These are phyloP conservation scores for Botrytis sinoallii DNA, from an alignment of 2,329 filamentous ascomycete species.

Conservation along the genomic window DNA sequence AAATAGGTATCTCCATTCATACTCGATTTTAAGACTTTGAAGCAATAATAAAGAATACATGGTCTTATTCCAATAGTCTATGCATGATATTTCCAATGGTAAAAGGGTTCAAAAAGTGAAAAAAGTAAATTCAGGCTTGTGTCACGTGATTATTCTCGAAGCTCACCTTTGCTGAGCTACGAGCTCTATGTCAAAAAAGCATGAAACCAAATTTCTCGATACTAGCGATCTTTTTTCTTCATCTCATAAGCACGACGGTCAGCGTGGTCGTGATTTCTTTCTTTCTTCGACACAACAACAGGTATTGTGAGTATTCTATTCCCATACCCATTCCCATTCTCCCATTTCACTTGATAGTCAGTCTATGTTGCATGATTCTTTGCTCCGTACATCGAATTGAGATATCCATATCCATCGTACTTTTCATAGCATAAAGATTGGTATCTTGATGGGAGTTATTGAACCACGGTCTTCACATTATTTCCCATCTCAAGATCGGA, in stretches of 20 bases:
- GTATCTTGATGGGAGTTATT: not conserved
- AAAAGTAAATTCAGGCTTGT: not conserved
- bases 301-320: not conserved
- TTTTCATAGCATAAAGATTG: not conserved
- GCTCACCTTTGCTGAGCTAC: not conserved
- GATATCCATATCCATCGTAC: not conserved
- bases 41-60: not conserved
- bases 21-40: not conserved
- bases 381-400: not conserved
- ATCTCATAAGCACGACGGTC: no score
- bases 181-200: not conserved
- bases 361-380: not conserved
- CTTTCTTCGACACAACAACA: not conserved
- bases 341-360: not conserved
- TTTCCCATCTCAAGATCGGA: not conserved
- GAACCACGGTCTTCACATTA: not conserved
- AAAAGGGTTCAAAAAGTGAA: not conserved
- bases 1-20: not conserved
- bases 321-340: not conserved
- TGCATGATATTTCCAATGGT: not conserved
- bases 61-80: not conserved
- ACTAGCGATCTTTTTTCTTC: not conserved
- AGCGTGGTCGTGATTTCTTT: not conserved
- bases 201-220: not conserved
- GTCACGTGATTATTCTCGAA: not conserved